Base-by-base conservation (phyloP, 2,329 filamentous ascomycete species). In the Fusarium metavorans region DNA sequence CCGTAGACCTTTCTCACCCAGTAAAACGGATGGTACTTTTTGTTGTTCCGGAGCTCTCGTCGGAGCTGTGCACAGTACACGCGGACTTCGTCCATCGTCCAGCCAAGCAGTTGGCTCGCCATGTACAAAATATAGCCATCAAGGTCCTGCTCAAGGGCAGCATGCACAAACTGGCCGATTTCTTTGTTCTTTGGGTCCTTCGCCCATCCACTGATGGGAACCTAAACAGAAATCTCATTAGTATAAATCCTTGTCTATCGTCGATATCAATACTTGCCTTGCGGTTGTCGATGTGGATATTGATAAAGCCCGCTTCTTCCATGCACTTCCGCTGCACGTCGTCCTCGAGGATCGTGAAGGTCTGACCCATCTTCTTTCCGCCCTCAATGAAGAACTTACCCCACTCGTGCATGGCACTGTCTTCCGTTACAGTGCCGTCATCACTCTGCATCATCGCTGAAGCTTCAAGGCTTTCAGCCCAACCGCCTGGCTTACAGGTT, bases 101-200 rank as follows among this genome's bases (percentile, higher is more conserved):
- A 73, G 10, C 48, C 57, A 18, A 68, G 41, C 9, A 73, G 45
- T 16, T 66, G 52, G 34, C 25, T 73, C 2, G 71, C 65, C 68
- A 71, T 73, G 25, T 68, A 73, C 23, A 71, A 11, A 13, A 71
- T 62, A 13, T 66, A 68, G 2, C 71, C 71, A 18, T 71, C 71
- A 11, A 73, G 61, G 25, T 73, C 71, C n/a, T 66, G 65, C 50
- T 73, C 71, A 8, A 73, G 39, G 5, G 68, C 62, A 16, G 58
- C 45, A 10, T 68, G 64, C 4, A 66, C 57, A 30, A 59, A 73
- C n/a, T 57, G 63, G 5, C 71, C 71, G 4, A 73, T 60, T 34
- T 73, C 60, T 4, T 59, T 41, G 43, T 64, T 56, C 13, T 37
- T 64, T 5, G 43, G 20, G 30, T 73, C 71, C 7, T 66, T 68